Conservation (phyloP, 805 yeast species). For the Candida broadrunensis region DNA sequence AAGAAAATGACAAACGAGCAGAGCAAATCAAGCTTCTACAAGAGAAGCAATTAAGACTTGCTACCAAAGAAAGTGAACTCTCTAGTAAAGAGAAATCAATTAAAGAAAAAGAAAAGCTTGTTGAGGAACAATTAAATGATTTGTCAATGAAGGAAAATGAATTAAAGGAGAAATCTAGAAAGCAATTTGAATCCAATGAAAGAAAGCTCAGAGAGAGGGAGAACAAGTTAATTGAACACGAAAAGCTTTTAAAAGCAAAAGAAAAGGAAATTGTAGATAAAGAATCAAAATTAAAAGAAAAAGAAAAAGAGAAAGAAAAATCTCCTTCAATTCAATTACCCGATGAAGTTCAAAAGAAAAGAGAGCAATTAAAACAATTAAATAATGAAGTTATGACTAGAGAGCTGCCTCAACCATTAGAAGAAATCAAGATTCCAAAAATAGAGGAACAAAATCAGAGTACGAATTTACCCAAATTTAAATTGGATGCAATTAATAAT, state of each 20-base stretch:
- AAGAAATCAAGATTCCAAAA: constrained; percentile 1
- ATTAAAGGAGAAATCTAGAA: background rate
- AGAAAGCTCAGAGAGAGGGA: constrained; percentile 4
- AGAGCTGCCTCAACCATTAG: constrained; percentile 8
- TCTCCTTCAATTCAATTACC: background rate
- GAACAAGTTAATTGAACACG: constrained; percentile 2
- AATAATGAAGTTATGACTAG: constrained; percentile 15
- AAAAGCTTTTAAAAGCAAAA: constrained; percentile 1
- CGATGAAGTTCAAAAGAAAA: constrained; percentile 10
- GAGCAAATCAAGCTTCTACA: background rate
- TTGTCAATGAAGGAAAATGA: background rate
- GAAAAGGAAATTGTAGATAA: constrained; percentile 7
- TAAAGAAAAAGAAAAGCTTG: background rate
- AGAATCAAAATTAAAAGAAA: constrained; percentile 6
- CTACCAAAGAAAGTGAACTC: background rate
- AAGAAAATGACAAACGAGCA: background rate
- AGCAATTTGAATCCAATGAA: constrained; percentile 1
- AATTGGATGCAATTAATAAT: constrained; percentile 9
- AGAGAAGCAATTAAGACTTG: background rate
- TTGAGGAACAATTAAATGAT: background rate
- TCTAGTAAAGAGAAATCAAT: background rate
- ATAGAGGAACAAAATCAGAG: background rate
- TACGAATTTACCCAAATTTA: background rate
- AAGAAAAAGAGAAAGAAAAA: constrained; percentile 6
- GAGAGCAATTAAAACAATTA: constrained; percentile 16